Evolutionary conservation across 1,284 basidiomycete genomes (phyloP), one percentile per base, ranked within the genome.

Genomic region (Ceratobasidium sp.): DNA sequence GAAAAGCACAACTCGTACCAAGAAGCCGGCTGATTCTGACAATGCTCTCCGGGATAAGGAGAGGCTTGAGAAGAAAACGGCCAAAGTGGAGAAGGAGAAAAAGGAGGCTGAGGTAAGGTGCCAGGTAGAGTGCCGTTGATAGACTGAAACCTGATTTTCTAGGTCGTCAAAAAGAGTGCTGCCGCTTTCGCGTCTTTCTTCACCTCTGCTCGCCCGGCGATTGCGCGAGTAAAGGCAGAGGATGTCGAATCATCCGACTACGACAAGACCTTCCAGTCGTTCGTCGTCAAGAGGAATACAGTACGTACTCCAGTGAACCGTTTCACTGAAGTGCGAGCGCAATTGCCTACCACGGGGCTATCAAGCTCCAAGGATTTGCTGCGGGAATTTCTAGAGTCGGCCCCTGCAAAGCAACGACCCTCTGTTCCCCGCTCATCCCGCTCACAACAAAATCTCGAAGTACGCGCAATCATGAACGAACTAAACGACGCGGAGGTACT

Each of bases 401-500:
- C 34, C 17, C 73, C 49, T 25, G 62, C 44, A 65, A 69, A 49
- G 43, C 64, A 49, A 56, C 32, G 65, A 78, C 65, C 77, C 59
- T 51, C 59, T 17, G 54, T 54, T 67, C 64, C 32, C 65, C 78
- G 13, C 51, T 69, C 46, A 80, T 85, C 79, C 86, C 85, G 80
- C 83, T 83, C 0, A 82, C 84, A 70, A 81, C 82, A 43, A 81
- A 62, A 81, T 6, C 77, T 83, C 29, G 83, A 82, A 37, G 86
- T 90, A 11, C 90, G 91, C 37, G 87, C 89, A n/a, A 81, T 91
- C 40, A 85, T 95, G 76, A 76, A 80, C 11, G 78, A 80, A 22
- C 87, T 96, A 13, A 90, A 88, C 34, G 94, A 96, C 79, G 92
- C 92, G 5, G 92, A 94, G 82, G 85, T 95, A 9, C 85, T 89